Evolutionary conservation across 768 basidiomycete genomes (phyloP), one percentile per base, ranked within the genome.

Genomic region (Leccinum subgranulosum): DNA sequence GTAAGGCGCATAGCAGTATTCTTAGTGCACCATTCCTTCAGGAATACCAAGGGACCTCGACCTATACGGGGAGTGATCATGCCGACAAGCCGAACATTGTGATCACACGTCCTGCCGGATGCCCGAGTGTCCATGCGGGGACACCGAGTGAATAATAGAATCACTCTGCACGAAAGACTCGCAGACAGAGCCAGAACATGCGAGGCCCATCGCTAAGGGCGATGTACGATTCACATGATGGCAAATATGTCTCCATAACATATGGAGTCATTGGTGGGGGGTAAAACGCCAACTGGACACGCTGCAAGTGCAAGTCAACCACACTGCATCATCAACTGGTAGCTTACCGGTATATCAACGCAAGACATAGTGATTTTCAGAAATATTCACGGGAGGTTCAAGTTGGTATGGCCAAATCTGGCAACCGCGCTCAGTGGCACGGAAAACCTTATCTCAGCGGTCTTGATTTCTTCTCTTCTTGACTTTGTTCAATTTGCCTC

Each of bases 401-500:
- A n/a, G n/a, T n/a, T 49, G 56, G 56, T 55, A 56, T 53, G 31
- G 23, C 62, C 63, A 49, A 73, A 64, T 64, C 31, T 49, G 64
- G 66, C 49, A 72, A 63, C 45, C 48, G 54, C 60, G 47, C 60
- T 23, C 46, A 60, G 70, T 68, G 70, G 66, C 70, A 68, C 57
- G 50, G 58, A 72, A 72, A 74, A 74, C 71, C 64, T 72, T 72
- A 72, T 72, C 71, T 74, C 72, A 65, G 64, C 63, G 5, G 56
- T 57, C 59, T 62, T 69, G 70, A 71, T 70, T 73, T 73, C 70
- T 72, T 52, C 41, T 41, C 19, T 59, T 61, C 60, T 73, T 63
- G 60, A 64, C 69, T 60, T 69, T 54, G 59, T 66, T 60, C 62
- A 28, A 34, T 58, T 59, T 56, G 17, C 45, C 61, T 64, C 57